phyloP scores from a whole-genome alignment of 2,329 filamentous ascomycete genomes.

The Ciborinia camelliae region DNA sequence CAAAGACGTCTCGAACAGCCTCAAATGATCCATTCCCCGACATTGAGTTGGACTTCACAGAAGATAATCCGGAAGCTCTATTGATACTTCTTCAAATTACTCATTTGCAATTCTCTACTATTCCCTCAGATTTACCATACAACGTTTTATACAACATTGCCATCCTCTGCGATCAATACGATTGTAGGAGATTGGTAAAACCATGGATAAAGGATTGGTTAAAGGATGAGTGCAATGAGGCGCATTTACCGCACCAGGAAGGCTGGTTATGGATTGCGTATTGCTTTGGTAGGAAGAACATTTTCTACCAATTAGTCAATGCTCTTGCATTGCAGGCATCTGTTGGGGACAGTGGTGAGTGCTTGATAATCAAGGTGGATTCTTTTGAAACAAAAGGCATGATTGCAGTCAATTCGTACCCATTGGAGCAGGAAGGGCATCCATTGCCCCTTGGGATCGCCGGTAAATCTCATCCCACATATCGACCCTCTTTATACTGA shows the following conservation, averaged over 20 bases:
- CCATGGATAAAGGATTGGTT: neutral
- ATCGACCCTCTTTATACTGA: neutral
- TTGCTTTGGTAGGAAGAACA: neutral
- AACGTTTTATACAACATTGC: neutral
- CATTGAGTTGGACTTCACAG: neutral
- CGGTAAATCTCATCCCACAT: neutral
- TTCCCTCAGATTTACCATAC: neutral
- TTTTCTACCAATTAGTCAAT: neutral
- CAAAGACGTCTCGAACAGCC: neutral
- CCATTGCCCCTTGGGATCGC: neutral
- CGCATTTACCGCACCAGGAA: neutral
- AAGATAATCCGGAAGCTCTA: neutral
- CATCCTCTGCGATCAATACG: neutral
- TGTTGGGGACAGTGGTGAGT: neutral
- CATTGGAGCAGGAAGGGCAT: neutral
- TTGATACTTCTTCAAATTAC: neutral
- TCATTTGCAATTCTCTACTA: neutral
- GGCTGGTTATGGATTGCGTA: neutral
- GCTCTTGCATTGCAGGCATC: neutral
- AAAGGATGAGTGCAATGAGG: neutral
- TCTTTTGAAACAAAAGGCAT: fast-evolving
- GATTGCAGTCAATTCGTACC: fast-evolving
- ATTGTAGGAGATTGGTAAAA: neutral
- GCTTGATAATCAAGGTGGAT: neutral
- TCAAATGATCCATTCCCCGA: neutral